Evolutionary conservation across 2,329 filamentous ascomycete genomes (phyloP).

Genomic region (Nigrospora osmanthi): DNA sequence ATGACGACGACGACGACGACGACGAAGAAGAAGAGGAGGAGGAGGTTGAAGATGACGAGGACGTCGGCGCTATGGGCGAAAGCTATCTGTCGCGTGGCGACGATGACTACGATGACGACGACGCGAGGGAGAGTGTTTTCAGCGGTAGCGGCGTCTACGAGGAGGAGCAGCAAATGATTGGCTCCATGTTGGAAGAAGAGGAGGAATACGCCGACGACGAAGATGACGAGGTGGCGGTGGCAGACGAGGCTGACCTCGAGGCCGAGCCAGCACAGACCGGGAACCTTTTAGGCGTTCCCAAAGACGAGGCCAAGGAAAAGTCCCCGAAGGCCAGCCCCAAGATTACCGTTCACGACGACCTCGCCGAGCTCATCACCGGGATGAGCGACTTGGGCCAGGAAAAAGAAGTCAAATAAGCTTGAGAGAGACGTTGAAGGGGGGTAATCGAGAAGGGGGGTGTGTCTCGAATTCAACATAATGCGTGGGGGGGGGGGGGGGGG

Average conservation of each 20-base stretch:
- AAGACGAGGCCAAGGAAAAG: constrained; percentile 3
- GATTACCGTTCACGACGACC: constrained; percentile 32
- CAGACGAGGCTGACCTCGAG: constrained; percentile 17
- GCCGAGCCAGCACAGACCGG: constrained; percentile 9
- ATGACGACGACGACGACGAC: constrained; percentile 25
- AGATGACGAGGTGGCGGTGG: constrained; percentile 35
- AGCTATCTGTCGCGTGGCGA: constrained; percentile 33
- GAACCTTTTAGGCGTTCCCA: background rate
- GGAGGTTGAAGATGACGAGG: constrained; percentile 32
- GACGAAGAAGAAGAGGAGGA: constrained; percentile 24
- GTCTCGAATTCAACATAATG: background rate
- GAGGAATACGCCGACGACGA: constrained; percentile 17
- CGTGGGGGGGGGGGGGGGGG: too few species aligned
- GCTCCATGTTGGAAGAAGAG: constrained; percentile 29
- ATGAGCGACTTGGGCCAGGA: constrained; percentile 44
- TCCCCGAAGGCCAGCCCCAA: constrained; percentile 6
- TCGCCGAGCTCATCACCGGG: constrained; percentile 53
- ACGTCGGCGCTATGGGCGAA: constrained; percentile 34
- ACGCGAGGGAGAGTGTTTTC: constrained; percentile 32
- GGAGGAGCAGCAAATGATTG: constrained; percentile 31
- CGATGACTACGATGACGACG: constrained; percentile 22
- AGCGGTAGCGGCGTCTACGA: constrained; percentile 36
- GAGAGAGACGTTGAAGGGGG: background rate
- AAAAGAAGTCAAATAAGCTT: constrained; percentile 21
- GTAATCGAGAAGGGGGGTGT: background rate